Evolutionary conservation across 352 stramenopile species (phyloP), one percentile per base, ranked within the genome.

Genomic region (Pythium vanterpoolii): DNA sequence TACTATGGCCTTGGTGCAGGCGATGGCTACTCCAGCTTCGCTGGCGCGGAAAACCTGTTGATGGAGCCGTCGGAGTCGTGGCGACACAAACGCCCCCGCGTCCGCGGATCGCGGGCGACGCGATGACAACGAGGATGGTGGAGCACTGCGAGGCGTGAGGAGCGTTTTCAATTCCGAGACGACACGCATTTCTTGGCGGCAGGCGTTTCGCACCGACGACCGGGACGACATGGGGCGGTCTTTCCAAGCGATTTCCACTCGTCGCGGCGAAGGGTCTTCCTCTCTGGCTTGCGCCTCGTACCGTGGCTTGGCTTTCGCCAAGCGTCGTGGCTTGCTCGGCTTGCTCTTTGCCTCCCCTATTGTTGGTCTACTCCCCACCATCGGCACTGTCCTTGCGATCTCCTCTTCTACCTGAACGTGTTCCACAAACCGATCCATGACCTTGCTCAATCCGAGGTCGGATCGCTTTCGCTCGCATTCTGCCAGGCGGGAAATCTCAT

Each of bases 121-220:
- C 7, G 36, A 56, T 24, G 47, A 33, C 1, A n/a, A n/a, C n/a
- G 48, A 21, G 23, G 51, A 24, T 27, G 52, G 56, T 18, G 50
- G 38, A 21, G 53, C 36, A 46, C 24, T 38, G 1, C 60, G 52
- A 19, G 68, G 64, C 0, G 44, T 54, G 19, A 71, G 59, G 5
- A 64, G 46, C 19, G 67, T 51, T 19, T 66, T 73, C 23, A 69
- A 57, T 9, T 82, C 65, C 38, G 56, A 33, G 38, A 75, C 59
- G 19, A 62, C 63, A n/a, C 72, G 64, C 14, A 63, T 56, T 24
- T 87, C 63, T 28, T 87, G 76, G 9, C 69, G 73, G 34, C 75
- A 70, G 9, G 78, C 78, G 19, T 76, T 86, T 8, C 78, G 70
- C 31, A 90, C 63, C 0, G 80, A 73, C n/a, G 68, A 59, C 10